Evolutionary conservation across 2,329 filamentous ascomycete genomes (phyloP).

Genomic region (Botrytis galanthina): DNA sequence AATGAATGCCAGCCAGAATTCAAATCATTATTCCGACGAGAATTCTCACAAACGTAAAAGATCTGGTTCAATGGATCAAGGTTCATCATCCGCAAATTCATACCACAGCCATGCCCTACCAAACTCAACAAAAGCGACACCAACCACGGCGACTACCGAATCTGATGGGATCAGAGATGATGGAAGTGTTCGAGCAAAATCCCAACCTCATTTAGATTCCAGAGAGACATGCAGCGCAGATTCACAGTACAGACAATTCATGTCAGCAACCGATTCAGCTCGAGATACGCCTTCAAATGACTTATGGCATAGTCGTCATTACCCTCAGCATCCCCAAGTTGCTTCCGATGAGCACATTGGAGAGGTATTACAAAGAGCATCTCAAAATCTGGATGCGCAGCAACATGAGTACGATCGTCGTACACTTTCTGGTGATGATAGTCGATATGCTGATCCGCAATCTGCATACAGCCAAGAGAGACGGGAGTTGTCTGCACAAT

Average conservation of each 20-base stretch:
- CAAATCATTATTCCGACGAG: slow-evolving; percentile 39
- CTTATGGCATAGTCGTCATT: slow-evolving; percentile 35
- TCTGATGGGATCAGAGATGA: slow-evolving; percentile 39
- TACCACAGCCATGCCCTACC: slow-evolving; percentile 41
- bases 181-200: slow-evolving; percentile 43
- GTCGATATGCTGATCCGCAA: slow-evolving; percentile 39
- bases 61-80: slow-evolving; percentile 58
- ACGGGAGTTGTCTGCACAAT: slow-evolving; percentile 46
- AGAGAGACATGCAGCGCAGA: slow-evolving; percentile 32
- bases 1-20: slow-evolving; percentile 27
- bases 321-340: slow-evolving; percentile 46
- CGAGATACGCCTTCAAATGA: slow-evolving; percentile 29
- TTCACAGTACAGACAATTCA: slow-evolving; percentile 32
- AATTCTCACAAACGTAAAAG: slow-evolving; percentile 65
- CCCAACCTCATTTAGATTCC: slow-evolving; percentile 40
- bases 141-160: slow-evolving; percentile 37
- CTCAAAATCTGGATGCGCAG: slow-evolving; percentile 42
- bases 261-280: slow-evolving; percentile 29
- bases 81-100: slow-evolving; percentile 38
- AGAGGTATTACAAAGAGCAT: slow-evolving; percentile 51
- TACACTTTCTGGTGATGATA: slow-evolving; percentile 42
- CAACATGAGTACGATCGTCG: slow-evolving; percentile 39
- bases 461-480: slow-evolving; percentile 39
- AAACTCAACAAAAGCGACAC: slow-evolving; percentile 39
- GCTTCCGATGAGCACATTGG: slow-evolving; percentile 50